Base-by-base conservation (phyloP, 441 rosid species). In the Brassica balearica region DNA sequence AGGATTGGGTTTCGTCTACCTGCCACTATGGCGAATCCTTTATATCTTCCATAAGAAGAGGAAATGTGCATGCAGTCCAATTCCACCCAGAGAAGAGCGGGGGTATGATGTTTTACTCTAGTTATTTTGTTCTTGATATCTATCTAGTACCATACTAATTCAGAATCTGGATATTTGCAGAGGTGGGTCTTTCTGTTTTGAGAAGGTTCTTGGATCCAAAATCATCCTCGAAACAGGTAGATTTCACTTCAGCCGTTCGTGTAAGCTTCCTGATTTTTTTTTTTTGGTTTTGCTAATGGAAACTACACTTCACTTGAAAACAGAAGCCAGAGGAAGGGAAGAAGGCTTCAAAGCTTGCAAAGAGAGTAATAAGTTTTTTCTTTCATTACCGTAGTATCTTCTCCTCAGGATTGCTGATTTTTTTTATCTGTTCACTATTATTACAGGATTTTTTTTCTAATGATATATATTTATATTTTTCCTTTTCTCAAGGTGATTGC, bases 31-130 rank as follows among this genome's bases (percentile, higher is more conserved):
- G 97, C 10, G 93, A 87, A 74, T 83, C 86, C 23, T 94, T 94
- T 84, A 89, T 94, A 77, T 91, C 98, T 62, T 96, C 98, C 72
- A 71, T 96, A 17, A 89, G 92, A 86, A 92, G 84, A 86, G 97
- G 98, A 80, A 96, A 96, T 84, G 99, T 92, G 74, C 94, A 94
- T 80, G 98, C 99, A 9, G 98, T 96, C 65, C 99, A 96, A 63
- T 94, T 94, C 87, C 99, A 96, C 82, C 98, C 98, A 0, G 99
- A 96, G 85, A 96, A 96, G 83, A 95, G 99, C 68, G 99, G 99
- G 88, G 99, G 99, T 85, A 79, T 82, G 88, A 69, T 58, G 73
- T 46, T 55, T 48, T 75, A 17, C 38, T 38, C 14, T 72, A 58
- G 38, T 27, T 32, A 29, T 20, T 53, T 53, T 71, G 14, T 1